phyloP scores from a whole-genome alignment of 345 rosid genomes.

The Mallotus nudiflorus region DNA sequence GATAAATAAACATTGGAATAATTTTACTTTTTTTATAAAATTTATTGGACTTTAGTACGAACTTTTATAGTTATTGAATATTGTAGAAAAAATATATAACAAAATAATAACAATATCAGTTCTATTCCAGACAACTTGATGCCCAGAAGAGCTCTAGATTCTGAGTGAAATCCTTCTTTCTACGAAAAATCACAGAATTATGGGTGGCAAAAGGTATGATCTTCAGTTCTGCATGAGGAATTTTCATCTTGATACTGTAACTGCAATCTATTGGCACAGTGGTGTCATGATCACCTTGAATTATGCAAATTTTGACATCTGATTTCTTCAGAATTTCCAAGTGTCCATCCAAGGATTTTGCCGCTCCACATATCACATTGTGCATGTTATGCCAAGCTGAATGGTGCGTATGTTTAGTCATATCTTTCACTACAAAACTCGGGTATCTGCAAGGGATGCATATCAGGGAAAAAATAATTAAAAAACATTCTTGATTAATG shows the following conservation, averaged over 20 bases:
- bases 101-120: too few species aligned
- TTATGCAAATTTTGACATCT: slow-evolving; percentile 36
- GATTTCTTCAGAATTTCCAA: slow-evolving; percentile 38
- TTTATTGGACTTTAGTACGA: too few species aligned
- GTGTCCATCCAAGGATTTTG: slow-evolving; percentile 50
- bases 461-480: too few species aligned
- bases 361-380: slow-evolving; percentile 77
- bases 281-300: slow-evolving; percentile 61
- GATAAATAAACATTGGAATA: too few species aligned
- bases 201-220: slow-evolving; percentile 51
- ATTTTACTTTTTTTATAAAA: too few species aligned
- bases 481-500: too few species aligned
- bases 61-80: too few species aligned
- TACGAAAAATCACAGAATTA: slow-evolving; percentile 44
- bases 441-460: slow-evolving; percentile 59
- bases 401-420: slow-evolving; percentile 74
- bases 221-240: slow-evolving; percentile 41
- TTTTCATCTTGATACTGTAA: slow-evolving; percentile 44
- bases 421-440: slow-evolving; percentile 35
- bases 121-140: too few species aligned
- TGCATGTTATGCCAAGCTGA: slow-evolving; percentile 86
- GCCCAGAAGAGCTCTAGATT: slow-evolving; percentile 56
- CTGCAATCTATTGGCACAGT: slow-evolving; percentile 62
- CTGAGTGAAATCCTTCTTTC: slow-evolving; percentile 47
- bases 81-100: too few species aligned